phyloP scores from a whole-genome alignment of 768 basidiomycete species.

The Termitomyces sp. region DNA sequence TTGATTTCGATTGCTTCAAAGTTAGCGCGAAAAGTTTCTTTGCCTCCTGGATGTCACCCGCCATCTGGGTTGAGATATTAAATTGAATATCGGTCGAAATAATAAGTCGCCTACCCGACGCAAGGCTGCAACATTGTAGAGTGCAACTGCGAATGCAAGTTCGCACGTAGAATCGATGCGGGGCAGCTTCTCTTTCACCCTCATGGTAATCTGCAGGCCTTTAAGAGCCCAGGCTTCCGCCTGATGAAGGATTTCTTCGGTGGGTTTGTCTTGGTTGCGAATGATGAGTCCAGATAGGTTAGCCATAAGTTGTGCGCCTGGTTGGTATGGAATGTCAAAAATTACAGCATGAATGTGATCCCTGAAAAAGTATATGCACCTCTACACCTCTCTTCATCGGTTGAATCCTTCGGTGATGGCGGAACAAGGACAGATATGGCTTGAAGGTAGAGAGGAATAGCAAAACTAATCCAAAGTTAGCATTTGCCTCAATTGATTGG shows the following conservation, averaged over 20 bases:
- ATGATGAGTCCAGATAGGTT: slow-evolving; percentile 39
- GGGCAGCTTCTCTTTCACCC: slow-evolving; percentile 19
- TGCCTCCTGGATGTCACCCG: slow-evolving; percentile 30
- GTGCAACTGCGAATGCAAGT: slow-evolving; percentile 44
- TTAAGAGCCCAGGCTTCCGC: slow-evolving; percentile 62
- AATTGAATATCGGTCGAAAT: not conserved
- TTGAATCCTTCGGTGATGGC: slow-evolving; percentile 26
- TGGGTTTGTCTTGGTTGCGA: slow-evolving; percentile 19
- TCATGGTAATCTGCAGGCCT: slow-evolving; percentile 29
- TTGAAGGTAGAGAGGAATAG: slow-evolving; percentile 60
- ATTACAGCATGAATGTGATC: not conserved
- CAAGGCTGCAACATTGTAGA: slow-evolving; percentile 59
- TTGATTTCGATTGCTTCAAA: slow-evolving; percentile 29
- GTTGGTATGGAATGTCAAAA: not conserved
- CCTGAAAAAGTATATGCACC: slow-evolving; percentile 28
- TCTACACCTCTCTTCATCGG: slow-evolving; percentile 51
- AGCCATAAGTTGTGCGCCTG: slow-evolving; percentile 43
- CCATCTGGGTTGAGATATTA: slow-evolving; percentile 21
- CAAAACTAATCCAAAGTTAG: slow-evolving; percentile 37
- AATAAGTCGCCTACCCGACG: slow-evolving; percentile 30
- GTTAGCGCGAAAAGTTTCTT: slow-evolving; percentile 25
- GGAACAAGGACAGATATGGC: slow-evolving; percentile 58
- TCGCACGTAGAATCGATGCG: slow-evolving; percentile 38
- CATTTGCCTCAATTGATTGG: not conserved
- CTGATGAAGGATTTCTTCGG: slow-evolving; percentile 28